These are phyloP conservation scores for Candida montana DNA, from an alignment of 805 yeast species.

Conservation along the genomic window DNA sequence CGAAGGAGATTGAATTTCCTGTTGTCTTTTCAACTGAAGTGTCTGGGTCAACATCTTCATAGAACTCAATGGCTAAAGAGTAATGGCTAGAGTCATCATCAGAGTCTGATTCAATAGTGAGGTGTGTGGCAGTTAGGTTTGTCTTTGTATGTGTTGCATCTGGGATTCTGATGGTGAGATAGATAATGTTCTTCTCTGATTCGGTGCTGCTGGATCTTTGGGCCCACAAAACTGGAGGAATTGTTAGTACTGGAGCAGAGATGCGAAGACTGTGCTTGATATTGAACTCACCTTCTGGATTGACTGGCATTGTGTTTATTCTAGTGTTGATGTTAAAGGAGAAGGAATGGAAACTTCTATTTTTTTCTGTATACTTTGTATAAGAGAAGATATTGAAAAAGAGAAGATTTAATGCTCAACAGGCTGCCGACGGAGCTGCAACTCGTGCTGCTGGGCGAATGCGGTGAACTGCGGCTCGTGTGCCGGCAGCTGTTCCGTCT, in stretches of 20 bases:
- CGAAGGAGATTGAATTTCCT: conserved; percentile 51
- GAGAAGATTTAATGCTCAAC: too few species aligned
- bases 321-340: neutral
- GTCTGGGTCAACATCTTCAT: conserved; percentile 63
- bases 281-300: conserved; percentile 15
- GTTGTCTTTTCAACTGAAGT: conserved; percentile 53
- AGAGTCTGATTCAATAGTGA: conserved; percentile 50
- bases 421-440: conserved; percentile 41
- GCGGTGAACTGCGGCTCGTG: conserved; percentile 31
- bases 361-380: neutral
- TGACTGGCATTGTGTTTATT: conserved; percentile 4
- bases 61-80: conserved; percentile 68
- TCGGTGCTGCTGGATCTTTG: conserved; percentile 84
- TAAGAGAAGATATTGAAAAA: too few species aligned
- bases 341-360: neutral
- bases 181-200: conserved; percentile 66
- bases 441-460: conserved; percentile 28
- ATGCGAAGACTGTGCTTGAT: too few species aligned
- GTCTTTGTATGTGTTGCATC: conserved; percentile 63
- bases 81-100: conserved; percentile 44
- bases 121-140: conserved; percentile 48
- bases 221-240: conserved; percentile 80
- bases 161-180: conserved; percentile 65
- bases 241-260: conserved; percentile 16
- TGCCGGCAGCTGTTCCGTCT: conserved; percentile 42